These are phyloP conservation scores for Ustilago xerochloae DNA, from an alignment of 1,284 basidiomycete species.

Conservation along the genomic window DNA sequence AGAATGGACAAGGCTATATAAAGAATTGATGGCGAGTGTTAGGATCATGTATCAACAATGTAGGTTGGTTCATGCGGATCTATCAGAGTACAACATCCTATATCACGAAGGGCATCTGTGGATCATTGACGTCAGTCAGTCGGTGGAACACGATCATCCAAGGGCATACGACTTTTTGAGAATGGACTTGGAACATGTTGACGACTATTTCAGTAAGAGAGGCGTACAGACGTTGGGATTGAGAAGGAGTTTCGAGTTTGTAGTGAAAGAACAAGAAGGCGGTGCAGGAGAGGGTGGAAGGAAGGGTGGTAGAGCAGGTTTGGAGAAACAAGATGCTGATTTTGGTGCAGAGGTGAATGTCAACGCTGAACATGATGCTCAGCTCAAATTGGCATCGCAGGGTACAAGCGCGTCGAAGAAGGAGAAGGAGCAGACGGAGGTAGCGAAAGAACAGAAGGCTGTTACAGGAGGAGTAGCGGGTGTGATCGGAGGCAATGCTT, in stretches of 20 bases:
- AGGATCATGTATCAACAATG: constrained; percentile 89
- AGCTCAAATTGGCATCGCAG: not conserved
- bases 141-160: constrained; percentile 98
- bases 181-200: constrained; percentile 89
- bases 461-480: constrained; percentile 12
- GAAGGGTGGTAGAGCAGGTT: constrained; percentile 52
- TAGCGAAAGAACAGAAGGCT: not conserved
- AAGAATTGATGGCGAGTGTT: constrained; percentile 81
- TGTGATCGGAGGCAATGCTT: constrained; percentile 36
- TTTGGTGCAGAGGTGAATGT: constrained; percentile 26
- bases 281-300: constrained; percentile 12
- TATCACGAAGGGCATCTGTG: constrained; percentile 78
- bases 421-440: not conserved
- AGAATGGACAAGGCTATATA: constrained; percentile 74
- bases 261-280: constrained; percentile 33
- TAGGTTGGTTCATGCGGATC: constrained; percentile 94
- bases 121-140: constrained; percentile 98
- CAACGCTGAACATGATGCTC: constrained; percentile 20
- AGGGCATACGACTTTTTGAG: constrained; percentile 87
- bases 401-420: not conserved
- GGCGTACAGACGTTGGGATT: constrained; percentile 83
- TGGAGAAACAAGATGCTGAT: constrained; percentile 53
- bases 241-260: constrained; percentile 80
- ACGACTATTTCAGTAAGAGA: constrained; percentile 84
- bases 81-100: constrained; percentile 98